Evolutionary conservation across 164 flowering plant species (phyloP).

Genomic region (Tetracentron sinense): DNA sequence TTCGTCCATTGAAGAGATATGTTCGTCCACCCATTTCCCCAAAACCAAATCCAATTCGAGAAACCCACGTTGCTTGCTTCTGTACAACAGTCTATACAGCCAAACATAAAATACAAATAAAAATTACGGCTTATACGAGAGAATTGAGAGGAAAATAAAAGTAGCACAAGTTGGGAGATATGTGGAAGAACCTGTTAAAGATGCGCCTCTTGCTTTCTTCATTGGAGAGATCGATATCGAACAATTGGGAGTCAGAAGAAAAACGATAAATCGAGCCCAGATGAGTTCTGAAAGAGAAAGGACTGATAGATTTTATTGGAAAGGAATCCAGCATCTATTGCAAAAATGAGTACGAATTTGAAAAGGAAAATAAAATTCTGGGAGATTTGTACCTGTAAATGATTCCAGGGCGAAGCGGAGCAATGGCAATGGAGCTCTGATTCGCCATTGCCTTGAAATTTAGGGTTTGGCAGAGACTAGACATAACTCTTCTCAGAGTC

Average conservation of each 20-base stretch:
- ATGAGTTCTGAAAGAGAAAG: constrained; percentile 9
- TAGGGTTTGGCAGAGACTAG: constrained; percentile 14
- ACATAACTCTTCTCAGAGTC: constrained; percentile 17
- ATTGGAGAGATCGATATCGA: constrained; percentile 55
- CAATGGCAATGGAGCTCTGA: not conserved
- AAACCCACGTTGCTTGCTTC: constrained; percentile 85
- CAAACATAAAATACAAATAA: constrained; percentile 7
- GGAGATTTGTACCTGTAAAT: constrained; percentile 3
- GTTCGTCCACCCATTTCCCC: constrained; percentile 84
- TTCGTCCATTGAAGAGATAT: constrained; percentile 65
- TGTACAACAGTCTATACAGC: constrained; percentile 54
- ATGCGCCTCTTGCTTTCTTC: constrained; percentile 71
- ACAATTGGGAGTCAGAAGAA: constrained; percentile 18
- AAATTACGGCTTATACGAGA: not conserved
- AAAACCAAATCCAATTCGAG: constrained; percentile 87
- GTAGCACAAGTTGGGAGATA: not conserved
- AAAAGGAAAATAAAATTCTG: not conserved
- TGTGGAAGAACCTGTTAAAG: constrained; percentile 50
- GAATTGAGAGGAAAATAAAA: not conserved
- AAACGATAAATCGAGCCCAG: constrained; percentile 22
- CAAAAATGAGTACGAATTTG: too few species aligned
- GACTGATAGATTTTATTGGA: not conserved
- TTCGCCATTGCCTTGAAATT: not conserved
- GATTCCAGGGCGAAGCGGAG: not conserved
- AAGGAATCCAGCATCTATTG: too few species aligned